These are phyloP conservation scores for Penicillium capsulatum DNA, from an alignment of 2,329 filamentous ascomycete genomes.

Conservation along the genomic window DNA sequence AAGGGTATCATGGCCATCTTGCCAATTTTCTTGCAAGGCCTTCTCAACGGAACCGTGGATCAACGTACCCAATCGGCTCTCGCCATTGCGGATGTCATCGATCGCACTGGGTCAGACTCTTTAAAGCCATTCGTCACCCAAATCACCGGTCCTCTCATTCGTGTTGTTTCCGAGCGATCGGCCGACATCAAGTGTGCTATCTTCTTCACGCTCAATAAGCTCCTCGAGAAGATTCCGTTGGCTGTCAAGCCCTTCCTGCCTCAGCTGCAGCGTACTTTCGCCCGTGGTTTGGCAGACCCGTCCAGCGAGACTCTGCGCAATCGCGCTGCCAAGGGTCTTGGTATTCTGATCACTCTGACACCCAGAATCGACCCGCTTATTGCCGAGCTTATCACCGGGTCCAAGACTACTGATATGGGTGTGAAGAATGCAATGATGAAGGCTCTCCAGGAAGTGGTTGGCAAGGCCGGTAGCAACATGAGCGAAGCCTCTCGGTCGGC, in stretches of 20 bases:
- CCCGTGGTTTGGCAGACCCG: conserved; percentile 88
- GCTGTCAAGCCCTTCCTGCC: conserved; percentile 96
- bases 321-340: conserved; percentile 86
- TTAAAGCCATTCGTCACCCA: conserved; percentile 95
- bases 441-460: conserved; percentile 91
- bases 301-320: conserved; percentile 83
- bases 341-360: conserved; percentile 91
- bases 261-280: conserved; percentile 93
- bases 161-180: conserved; percentile 93
- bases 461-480: conserved; percentile 93
- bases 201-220: conserved; percentile 85
- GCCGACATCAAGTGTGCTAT: conserved; percentile 92
- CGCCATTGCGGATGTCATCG: conserved; percentile 92
- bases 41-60: conserved; percentile 93
- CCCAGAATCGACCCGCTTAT: conserved; percentile 94
- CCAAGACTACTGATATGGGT: conserved; percentile 79
- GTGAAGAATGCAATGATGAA: conserved; percentile 96
- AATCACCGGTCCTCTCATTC: conserved; percentile 94
- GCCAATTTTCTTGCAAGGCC: conserved; percentile 93
- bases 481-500: conserved; percentile 79
- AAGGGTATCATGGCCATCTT: conserved; percentile 97
- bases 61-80: conserved; percentile 88
- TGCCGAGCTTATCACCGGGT: conserved; percentile 86
- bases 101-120: conserved; percentile 80
- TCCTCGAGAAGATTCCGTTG: conserved; percentile 92